A percentile compares a stretch with the other conserved stretches of the same genome.
Evolutionary conservation across 2,329 filamentous ascomycete species (phyloP).

Genomic region (Basipetospora chlamydospora): DNA sequence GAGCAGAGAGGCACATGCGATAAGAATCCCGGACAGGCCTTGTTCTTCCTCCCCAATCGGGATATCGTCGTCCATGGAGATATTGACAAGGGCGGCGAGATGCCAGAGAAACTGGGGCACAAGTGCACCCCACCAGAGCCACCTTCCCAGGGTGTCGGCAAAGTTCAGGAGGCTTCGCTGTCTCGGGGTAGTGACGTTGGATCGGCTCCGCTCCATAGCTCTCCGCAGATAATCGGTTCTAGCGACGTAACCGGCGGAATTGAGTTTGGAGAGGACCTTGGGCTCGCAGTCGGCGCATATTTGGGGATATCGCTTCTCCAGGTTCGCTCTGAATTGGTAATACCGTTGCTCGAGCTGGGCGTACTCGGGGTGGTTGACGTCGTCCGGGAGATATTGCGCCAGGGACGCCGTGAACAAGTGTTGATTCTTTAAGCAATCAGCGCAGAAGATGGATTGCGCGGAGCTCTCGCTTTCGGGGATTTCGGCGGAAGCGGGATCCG

Average conservation of each 20-base stretch:
- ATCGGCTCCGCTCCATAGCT: slow-evolving; percentile 53
- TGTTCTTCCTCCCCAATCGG: background rate
- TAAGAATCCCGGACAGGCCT: background rate
- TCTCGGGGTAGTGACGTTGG: slow-evolving; percentile 17
- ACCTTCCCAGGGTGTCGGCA: slow-evolving; percentile 25
- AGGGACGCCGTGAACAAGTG: slow-evolving; percentile 62
- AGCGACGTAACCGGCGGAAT: slow-evolving; percentile 61
- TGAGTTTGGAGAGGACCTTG: slow-evolving; percentile 54
- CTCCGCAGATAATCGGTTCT: slow-evolving; percentile 68
- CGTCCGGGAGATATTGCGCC: slow-evolving; percentile 61
- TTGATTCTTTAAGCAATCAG: slow-evolving; percentile 78
- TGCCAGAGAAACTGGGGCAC: slow-evolving; percentile 37
- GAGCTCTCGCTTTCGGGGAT: slow-evolving; percentile 15
- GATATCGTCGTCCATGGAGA: no score
- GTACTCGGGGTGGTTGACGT: slow-evolving; percentile 53
- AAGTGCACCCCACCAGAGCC: slow-evolving; percentile 34
- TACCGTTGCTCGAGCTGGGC: slow-evolving; percentile 52
- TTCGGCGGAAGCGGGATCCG: no score
- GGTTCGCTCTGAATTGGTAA: slow-evolving; percentile 51
- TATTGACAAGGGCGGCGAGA: slow-evolving; percentile 12
- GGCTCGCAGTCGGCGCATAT: slow-evolving; percentile 72
- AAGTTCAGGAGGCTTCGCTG: slow-evolving; percentile 25
- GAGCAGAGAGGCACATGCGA: slow-evolving; percentile 12
- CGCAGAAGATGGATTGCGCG: slow-evolving; percentile 44
- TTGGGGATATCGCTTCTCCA: slow-evolving; percentile 78